Conservation (phyloP, 2,329 filamentous ascomycete species). For the Mycosphaerella sp. region DNA sequence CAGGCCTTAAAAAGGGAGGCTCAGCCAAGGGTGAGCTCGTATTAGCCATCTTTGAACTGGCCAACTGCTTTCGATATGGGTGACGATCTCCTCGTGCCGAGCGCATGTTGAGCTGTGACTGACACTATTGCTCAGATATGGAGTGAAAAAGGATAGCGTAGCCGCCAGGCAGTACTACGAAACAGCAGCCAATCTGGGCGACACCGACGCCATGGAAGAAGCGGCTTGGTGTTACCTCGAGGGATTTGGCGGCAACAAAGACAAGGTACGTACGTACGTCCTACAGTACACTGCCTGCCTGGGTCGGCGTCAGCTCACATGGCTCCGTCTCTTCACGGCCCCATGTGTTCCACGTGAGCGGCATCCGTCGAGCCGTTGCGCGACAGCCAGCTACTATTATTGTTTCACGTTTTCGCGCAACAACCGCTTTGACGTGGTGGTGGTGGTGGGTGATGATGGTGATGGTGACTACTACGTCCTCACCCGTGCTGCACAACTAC, state of each 20-base stretch:
- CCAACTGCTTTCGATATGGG: slow-evolving; percentile 81
- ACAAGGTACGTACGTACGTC: slow-evolving; percentile 68
- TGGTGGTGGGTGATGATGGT: too few relatives aligned
- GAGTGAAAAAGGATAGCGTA: slow-evolving; percentile 74
- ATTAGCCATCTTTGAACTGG: slow-evolving; percentile 91
- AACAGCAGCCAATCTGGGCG: slow-evolving; percentile 91
- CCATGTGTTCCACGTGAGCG: slow-evolving; percentile 16
- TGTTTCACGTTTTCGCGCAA: neutral
- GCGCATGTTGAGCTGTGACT: neutral
- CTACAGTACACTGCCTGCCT: neutral
- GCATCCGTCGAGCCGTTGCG: neutral
- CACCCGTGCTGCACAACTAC: neutral
- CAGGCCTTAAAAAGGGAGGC: slow-evolving; percentile 87
- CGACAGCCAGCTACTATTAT: neutral
- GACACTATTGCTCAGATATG: slow-evolving; percentile 55
- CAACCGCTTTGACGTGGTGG: neutral
- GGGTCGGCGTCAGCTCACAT: neutral
- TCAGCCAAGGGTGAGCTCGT: slow-evolving; percentile 94
- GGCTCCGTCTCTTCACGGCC: slow-evolving; percentile 1
- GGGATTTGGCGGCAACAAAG: slow-evolving; percentile 95
- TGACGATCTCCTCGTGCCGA: neutral
- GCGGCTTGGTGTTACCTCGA: slow-evolving; percentile 92
- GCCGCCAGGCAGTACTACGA: slow-evolving; percentile 93
- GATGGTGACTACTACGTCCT: too few relatives aligned
- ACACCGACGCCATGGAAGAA: slow-evolving; percentile 97